Conservation (phyloP, 2,329 filamentous ascomycete genomes). For the Diaporthe sp. region DNA sequence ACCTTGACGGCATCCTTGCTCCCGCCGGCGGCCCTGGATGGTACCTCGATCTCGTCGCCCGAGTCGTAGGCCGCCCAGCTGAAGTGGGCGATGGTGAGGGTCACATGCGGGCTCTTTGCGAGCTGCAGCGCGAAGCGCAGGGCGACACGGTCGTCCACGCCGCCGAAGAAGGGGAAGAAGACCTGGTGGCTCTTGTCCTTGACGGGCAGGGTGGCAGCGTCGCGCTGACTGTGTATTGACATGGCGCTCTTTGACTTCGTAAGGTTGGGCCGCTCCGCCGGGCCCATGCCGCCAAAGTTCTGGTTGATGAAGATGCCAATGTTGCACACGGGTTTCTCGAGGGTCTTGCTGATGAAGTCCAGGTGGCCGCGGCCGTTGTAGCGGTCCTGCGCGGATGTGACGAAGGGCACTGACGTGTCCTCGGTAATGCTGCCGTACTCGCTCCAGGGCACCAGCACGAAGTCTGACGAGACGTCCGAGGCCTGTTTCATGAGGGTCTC, state of each 20-base stretch:
- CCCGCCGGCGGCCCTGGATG: slow-evolving; percentile 42
- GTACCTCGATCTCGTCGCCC: slow-evolving; percentile 43
- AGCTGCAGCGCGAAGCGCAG: slow-evolving; percentile 88
- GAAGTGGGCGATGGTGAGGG: slow-evolving; percentile 80
- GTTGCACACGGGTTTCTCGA: slow-evolving; percentile 75
- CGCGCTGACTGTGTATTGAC: slow-evolving; percentile 70
- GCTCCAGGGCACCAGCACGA: slow-evolving; percentile 91
- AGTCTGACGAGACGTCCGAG: slow-evolving; percentile 77
- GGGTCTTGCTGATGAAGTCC: slow-evolving; percentile 78
- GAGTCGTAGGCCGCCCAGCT: slow-evolving; percentile 50
- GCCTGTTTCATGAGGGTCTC: slow-evolving; percentile 82
- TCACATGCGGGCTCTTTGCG: slow-evolving; percentile 82
- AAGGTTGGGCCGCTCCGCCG: slow-evolving; percentile 55
- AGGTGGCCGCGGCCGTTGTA: slow-evolving; percentile 76
- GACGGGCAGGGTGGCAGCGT: slow-evolving; percentile 69
- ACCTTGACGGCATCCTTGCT: slow-evolving; percentile 47
- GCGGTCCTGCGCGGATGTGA: slow-evolving; percentile 66
- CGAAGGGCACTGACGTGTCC: slow-evolving; percentile 60
- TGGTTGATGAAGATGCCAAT: slow-evolving; percentile 86
- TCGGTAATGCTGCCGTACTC: slow-evolving; percentile 84
- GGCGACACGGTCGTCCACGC: slow-evolving; percentile 84
- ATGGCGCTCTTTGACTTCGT: slow-evolving; percentile 66
- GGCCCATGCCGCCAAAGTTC: slow-evolving; percentile 57
- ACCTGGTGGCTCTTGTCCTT: slow-evolving; percentile 83
- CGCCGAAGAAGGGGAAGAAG: slow-evolving; percentile 89